Percentiles rank a stretch among this genome's conserved stretches.
phyloP scores from a whole-genome alignment of 2,329 filamentous ascomycete genomes.

The Trichoderma sp. region DNA sequence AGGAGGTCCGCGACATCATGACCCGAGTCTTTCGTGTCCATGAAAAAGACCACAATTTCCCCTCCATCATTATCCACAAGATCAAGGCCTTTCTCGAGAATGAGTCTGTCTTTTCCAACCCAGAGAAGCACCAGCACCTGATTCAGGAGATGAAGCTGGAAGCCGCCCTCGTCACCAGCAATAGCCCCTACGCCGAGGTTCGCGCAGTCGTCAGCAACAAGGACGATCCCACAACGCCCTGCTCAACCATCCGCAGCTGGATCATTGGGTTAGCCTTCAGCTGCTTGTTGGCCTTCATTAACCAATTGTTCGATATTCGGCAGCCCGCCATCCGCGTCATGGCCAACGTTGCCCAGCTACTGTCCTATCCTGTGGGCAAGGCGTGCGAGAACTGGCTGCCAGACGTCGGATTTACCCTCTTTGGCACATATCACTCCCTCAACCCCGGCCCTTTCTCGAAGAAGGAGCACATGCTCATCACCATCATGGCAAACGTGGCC shows the following conservation, averaged over 20 bases:
- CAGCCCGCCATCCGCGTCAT: constrained; percentile 53
- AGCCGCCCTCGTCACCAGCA: constrained; percentile 51
- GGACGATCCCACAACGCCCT: constrained; percentile 48
- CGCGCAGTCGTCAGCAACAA: constrained; percentile 55
- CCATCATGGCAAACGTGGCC: constrained; percentile 60
- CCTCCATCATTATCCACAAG: constrained; percentile 38
- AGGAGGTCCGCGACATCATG: constrained; percentile 44
- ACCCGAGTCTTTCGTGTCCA: constrained; percentile 40
- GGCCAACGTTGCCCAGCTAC: constrained; percentile 54
- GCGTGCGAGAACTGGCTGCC: constrained; percentile 50
- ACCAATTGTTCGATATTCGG: constrained; percentile 58
- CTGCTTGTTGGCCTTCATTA: constrained; percentile 48
- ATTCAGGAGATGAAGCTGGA: constrained; percentile 55
- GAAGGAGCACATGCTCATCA: constrained; percentile 61
- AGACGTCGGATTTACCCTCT: constrained; percentile 46
- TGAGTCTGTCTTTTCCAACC: constrained; percentile 42
- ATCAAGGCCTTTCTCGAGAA: constrained; percentile 44
- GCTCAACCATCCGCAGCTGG: constrained; percentile 55
- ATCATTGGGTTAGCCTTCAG: constrained; percentile 51
- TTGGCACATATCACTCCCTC: constrained; percentile 46
- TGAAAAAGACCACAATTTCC: constrained; percentile 44
- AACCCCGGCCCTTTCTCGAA: constrained; percentile 57
- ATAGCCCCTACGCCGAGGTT: constrained; percentile 57
- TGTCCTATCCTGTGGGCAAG: constrained; percentile 54
- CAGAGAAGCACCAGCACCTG: constrained; percentile 46